Percentiles rank a stretch among this genome's conserved stretches.
Evolutionary conservation across 2,329 filamentous ascomycete genomes (phyloP).

Genomic region (Atkinsonella texensis): DNA sequence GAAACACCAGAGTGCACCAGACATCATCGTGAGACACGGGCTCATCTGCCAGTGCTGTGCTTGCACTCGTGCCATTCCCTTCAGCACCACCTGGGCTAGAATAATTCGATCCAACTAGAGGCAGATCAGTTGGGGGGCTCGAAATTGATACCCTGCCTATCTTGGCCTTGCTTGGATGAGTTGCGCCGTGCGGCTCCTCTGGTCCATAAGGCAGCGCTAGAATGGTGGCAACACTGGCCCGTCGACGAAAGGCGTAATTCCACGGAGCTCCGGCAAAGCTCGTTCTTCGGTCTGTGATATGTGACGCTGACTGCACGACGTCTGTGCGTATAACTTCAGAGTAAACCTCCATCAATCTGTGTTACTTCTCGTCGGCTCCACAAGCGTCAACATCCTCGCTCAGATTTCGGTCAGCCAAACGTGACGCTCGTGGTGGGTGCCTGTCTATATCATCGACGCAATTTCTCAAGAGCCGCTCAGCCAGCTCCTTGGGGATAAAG

Average conservation of each 20-base stretch:
- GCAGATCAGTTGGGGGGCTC: neutral
- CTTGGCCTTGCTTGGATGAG: neutral
- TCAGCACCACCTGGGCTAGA: neutral
- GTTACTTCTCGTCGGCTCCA: conserved; percentile 35
- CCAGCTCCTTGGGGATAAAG: too few species aligned
- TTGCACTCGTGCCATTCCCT: neutral
- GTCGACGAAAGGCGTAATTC: conserved; percentile 11
- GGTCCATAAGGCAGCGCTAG: conserved; percentile 11
- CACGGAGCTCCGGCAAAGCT: conserved; percentile 14
- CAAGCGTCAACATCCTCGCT: conserved; percentile 32
- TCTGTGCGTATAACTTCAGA: conserved; percentile 30
- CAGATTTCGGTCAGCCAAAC: neutral
- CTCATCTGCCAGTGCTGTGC: neutral
- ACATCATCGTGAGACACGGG: conserved; percentile 26
- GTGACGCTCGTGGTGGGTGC: conserved; percentile 5
- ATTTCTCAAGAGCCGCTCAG: too few species aligned
- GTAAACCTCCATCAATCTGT: conserved; percentile 40
- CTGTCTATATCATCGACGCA: too few species aligned
- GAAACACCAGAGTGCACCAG: conserved; percentile 43
- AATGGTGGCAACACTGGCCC: conserved; percentile 13
- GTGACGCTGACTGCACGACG: conserved; percentile 25
- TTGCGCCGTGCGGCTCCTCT: conserved; percentile 1
- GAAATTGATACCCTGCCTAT: neutral
- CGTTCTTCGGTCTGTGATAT: conserved; percentile 15
- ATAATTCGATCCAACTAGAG: neutral